These are phyloP conservation scores for Carex littledalei DNA, from an alignment of 176 grass and related monocot species.

Conservation along the genomic window DNA sequence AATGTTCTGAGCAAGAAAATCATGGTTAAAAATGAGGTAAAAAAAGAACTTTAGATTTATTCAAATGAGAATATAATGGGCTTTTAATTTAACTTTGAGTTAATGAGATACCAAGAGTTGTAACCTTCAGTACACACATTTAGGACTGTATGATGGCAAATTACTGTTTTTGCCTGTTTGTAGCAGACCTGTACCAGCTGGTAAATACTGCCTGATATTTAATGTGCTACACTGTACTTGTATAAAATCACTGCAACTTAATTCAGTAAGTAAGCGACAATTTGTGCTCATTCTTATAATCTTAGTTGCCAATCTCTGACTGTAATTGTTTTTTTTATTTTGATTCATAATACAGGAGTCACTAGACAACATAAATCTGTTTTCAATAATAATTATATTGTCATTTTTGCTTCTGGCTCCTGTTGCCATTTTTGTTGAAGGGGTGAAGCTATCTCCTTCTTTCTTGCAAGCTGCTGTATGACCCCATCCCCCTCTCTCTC, in stretches of 20 bases:
- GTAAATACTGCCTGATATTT: background rate
- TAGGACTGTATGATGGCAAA: background rate
- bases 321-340: background rate
- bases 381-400: constrained; percentile 57
- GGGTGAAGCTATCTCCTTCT: constrained; percentile 62
- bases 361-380: constrained; percentile 70
- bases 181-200: background rate
- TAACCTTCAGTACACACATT: background rate
- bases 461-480: constrained; percentile 55
- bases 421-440: constrained; percentile 44
- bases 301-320: background rate
- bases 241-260: background rate
- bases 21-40: constrained; percentile 49
- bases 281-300: background rate
- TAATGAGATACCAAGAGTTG: background rate
- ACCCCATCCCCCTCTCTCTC: background rate
- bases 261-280: background rate
- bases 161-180: background rate
- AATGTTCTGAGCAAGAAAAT: constrained; percentile 76
- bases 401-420: constrained; percentile 62
- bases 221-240: background rate
- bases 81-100: no score
- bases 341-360: constrained; percentile 36
- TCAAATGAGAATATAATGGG: no score
- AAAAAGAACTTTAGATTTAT: no score